These are phyloP conservation scores for Loxodes magnus DNA, from an alignment of 73 alveolate species.

Conservation along the genomic window DNA sequence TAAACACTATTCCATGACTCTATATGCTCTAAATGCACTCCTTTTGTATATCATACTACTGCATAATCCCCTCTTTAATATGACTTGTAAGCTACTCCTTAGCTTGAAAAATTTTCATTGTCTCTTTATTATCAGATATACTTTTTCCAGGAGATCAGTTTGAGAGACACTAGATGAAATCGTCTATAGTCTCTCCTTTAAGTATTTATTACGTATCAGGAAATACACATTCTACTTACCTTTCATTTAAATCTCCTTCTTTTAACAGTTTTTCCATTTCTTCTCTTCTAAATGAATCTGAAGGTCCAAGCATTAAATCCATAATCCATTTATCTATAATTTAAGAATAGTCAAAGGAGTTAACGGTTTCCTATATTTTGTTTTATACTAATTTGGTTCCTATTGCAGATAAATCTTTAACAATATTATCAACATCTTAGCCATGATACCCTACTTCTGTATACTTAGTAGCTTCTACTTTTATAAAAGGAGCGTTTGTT, in stretches of 20 bases:
- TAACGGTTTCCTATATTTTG: too few relatives aligned
- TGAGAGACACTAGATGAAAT: conserved; percentile 7
- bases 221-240: too few relatives aligned
- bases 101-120: conserved; percentile 10
- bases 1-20: conserved; percentile 52
- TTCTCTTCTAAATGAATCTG: conserved; percentile 4
- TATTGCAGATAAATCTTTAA: conserved; percentile 31
- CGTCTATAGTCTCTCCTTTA: conserved; percentile 8
- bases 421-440: conserved; percentile 44
- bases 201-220: conserved; percentile 6
- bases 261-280: conserved; percentile 16
- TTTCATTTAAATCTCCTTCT: conserved; percentile 34
- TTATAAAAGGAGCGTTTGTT: conserved; percentile 58
- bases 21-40: conserved; percentile 20
- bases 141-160: conserved; percentile 10
- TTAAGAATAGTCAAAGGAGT: conserved; percentile 11
- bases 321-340: conserved; percentile 27
- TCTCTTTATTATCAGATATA: conserved; percentile 2
- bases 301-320: conserved; percentile 39
- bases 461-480: conserved; percentile 70
- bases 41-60: conserved; percentile 1
- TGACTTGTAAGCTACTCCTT: not conserved
- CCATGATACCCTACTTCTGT: conserved; percentile 79
- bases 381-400: conserved; percentile 14
- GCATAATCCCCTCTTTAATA: not conserved